Percentiles rank a stretch among this genome's conserved stretches.
Conservation (phyloP, 1,284 basidiomycete genomes). For the Ceratobasidium sp. region DNA sequence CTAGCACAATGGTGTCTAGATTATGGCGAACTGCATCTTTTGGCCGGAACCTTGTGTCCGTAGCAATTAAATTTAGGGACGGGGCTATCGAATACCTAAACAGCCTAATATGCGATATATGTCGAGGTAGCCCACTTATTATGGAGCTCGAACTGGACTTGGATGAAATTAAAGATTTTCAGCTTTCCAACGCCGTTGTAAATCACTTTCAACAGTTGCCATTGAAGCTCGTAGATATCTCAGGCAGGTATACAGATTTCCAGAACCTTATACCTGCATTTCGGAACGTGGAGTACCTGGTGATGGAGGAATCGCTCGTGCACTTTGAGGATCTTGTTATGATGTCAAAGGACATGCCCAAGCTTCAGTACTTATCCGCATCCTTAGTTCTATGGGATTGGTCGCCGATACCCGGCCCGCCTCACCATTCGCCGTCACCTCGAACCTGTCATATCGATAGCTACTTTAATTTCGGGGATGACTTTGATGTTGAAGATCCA, state of each 20-base stretch:
- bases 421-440: not conserved
- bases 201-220: not conserved
- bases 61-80: not conserved
- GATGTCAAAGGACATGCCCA: not conserved
- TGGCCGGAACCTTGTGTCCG: not conserved
- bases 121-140: not conserved
- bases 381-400: not conserved
- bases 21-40: not conserved
- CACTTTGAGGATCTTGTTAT: not conserved
- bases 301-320: not conserved
- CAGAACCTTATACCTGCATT: not conserved
- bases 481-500: too few species aligned
- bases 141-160: constrained; percentile 1
- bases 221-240: not conserved
- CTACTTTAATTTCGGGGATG: not conserved
- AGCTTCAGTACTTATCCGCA: not conserved
- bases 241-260: not conserved
- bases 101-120: not conserved
- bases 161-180: not conserved
- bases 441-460: not conserved
- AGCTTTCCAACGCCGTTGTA: not conserved
- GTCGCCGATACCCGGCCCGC: not conserved
- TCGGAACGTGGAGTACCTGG: not conserved
- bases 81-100: not conserved
- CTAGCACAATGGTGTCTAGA: not conserved